Conservation (phyloP, 164 flowering plant genomes). For the Malania oleifera region DNA sequence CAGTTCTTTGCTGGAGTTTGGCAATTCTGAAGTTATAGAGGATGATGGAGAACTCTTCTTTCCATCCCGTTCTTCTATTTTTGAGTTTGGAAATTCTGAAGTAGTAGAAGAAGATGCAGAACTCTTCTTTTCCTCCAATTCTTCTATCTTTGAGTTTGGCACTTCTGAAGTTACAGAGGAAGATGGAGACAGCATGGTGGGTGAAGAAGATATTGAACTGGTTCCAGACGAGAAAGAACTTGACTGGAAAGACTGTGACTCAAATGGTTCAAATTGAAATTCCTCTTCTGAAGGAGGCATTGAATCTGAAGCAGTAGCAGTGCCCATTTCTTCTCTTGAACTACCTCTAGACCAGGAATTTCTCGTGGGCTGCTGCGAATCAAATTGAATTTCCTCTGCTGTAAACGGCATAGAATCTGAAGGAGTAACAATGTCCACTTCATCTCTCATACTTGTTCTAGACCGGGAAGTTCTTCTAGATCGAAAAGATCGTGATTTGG, state of each 20-base stretch:
- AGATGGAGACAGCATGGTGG: conserved; percentile 10
- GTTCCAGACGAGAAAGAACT: not conserved
- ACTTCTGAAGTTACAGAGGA: not conserved
- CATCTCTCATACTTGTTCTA: no score
- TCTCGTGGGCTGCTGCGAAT: no score
- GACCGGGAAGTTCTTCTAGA: no score
- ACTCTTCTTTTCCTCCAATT: conserved; percentile 12
- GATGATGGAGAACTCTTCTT: not conserved
- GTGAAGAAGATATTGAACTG: conserved; percentile 30
- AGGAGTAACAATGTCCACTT: no score
- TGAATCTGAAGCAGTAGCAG: not conserved
- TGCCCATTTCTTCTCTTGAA: not conserved
- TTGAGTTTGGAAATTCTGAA: not conserved
- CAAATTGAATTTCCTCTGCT: no score
- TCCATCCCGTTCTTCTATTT: not conserved
- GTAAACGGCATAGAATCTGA: no score
- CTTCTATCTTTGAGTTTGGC: conserved; percentile 2
- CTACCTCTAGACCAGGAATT: no score
- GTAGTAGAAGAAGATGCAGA: not conserved
- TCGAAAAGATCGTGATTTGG: no score
- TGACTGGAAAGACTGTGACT: not conserved
- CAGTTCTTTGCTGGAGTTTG: not conserved
- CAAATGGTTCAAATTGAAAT: not conserved
- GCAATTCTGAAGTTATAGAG: not conserved
- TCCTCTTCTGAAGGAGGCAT: not conserved